phyloP scores from a whole-genome alignment of 805 yeast genomes.

The Maudiozyma saulgeensis region DNA sequence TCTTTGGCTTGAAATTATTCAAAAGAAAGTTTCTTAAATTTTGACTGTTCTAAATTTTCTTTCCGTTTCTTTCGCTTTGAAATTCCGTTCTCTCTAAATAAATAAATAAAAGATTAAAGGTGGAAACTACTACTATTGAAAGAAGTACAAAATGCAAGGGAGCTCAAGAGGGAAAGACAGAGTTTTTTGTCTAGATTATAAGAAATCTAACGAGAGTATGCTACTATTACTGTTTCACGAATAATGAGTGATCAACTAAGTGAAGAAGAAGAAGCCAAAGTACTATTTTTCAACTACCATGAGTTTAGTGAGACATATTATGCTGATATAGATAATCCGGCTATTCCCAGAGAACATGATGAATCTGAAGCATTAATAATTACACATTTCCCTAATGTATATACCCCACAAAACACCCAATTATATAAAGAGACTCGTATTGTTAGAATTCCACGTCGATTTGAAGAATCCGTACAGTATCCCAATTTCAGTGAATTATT shows the following conservation, averaged over 20 bases:
- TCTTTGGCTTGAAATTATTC: too few species aligned
- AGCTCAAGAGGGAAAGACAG: too few species aligned
- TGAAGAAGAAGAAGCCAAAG: slow-evolving; percentile 1
- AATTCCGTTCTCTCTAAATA: too few species aligned
- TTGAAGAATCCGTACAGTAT: slow-evolving; percentile 28
- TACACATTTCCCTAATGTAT: slow-evolving; percentile 60
- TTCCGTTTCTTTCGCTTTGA: background rate
- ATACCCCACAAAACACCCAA: slow-evolving; percentile 29
- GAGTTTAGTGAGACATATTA: slow-evolving; percentile 40
- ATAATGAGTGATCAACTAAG: background rate
- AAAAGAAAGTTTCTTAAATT: too few species aligned
- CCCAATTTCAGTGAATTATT: slow-evolving; percentile 47
- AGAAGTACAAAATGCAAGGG: too few species aligned
- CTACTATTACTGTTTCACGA: too few species aligned
- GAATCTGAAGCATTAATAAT: slow-evolving; percentile 36
- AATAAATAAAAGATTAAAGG: too few species aligned
- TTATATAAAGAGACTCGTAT: slow-evolving; percentile 38
- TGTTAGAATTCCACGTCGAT: slow-evolving; percentile 55
- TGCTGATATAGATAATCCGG: slow-evolving; percentile 11
- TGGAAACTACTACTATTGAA: too few species aligned
- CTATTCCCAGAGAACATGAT: slow-evolving; percentile 15
- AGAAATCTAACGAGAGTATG: too few species aligned
- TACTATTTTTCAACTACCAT: slow-evolving; percentile 55
- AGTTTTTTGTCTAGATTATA: too few species aligned
- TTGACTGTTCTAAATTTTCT: too few species aligned